Evolutionary conservation across 208 protist species (phyloP), one percentile per base, ranked within the genome.

Genomic region (Trypanosomatidae sp.): DNA sequence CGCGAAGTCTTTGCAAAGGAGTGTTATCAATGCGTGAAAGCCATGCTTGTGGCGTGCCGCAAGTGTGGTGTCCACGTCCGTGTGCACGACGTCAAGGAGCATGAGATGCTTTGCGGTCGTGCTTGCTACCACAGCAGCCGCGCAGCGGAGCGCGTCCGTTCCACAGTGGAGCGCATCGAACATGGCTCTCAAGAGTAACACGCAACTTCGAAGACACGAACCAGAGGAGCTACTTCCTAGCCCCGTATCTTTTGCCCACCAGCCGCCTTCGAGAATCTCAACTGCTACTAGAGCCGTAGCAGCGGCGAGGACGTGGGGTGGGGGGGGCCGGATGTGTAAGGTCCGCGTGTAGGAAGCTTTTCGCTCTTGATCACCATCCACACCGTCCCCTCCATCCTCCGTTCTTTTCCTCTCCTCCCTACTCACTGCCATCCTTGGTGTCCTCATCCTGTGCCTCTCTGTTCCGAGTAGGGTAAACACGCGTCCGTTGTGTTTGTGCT

Each of bases 51-150:
- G 64, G 69, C 80, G 41, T 95, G 91, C 66, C 69, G 80, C 36
- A 87, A 82, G 65, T 95, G 91, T 46, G 69, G 77, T 9, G 79
- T 62, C n/a, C 49, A 71, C 25, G 47, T 91, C 28, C 91, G 88
- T 36, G 72, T 95, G 59, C 86, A 93, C 43, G 91, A 95, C 47
- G 78, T 85, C 13, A 87, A 86, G 65, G 87, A 93, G 75, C 91
- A 95, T 62, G 80, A 89, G 73, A 74, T 80, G 68, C 81, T 91
- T 39, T 95, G 91, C 60, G 85, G 75, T 13, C 74, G 77, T 17
- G 44, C 69, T 43, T 87, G 83, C 66, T 87, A 90, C 55, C 68
- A 62, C 19, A 83, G 68, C 71, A 84, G 79, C 19, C 71, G 81
- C n/a, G 83, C 80, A 1, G 82, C 76, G 0, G 71, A 84, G 78